phyloP scores from a whole-genome alignment of 1,284 basidiomycete species.

The Ceratobasidium sp. region DNA sequence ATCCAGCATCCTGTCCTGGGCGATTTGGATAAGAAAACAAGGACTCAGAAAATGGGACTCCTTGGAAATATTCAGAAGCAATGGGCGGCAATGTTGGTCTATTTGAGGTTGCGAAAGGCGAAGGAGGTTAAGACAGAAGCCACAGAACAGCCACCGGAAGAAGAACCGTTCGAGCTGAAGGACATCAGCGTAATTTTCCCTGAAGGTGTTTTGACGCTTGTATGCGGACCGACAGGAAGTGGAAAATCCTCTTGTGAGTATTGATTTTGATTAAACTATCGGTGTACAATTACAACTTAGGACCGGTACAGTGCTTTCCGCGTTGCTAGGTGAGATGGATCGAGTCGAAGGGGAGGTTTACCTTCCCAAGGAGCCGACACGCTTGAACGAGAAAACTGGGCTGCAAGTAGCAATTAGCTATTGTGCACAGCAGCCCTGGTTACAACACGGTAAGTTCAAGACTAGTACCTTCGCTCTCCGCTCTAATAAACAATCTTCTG shows the following conservation, averaged over 20 bases:
- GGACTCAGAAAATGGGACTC: background rate
- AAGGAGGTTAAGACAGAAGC: background rate
- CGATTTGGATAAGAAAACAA: constrained; percentile 15
- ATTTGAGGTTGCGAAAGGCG: constrained; percentile 16
- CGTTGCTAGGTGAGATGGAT: constrained; percentile 47
- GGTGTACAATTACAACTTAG: background rate
- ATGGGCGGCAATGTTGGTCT: constrained; percentile 11
- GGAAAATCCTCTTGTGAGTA: constrained; percentile 45
- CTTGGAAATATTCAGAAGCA: constrained; percentile 46
- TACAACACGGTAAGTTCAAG: constrained; percentile 34
- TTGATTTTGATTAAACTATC: too few relatives aligned
- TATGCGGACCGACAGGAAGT: constrained; percentile 39
- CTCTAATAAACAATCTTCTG: background rate
- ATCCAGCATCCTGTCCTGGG: too few relatives aligned
- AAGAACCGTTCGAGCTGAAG: constrained; percentile 34
- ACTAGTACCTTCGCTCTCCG: background rate
- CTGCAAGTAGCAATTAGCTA: constrained; percentile 35
- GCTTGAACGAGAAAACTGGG: constrained; percentile 28
- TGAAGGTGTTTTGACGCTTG: constrained; percentile 8
- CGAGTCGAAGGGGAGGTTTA: constrained; percentile 33
- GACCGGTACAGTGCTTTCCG: constrained; percentile 34
- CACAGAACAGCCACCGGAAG: background rate
- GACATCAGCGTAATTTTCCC: constrained; percentile 37
- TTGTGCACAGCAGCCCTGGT: constrained; percentile 48
- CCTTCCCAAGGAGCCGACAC: constrained; percentile 37